Base-by-base conservation (phyloP, 2,329 filamentous ascomycete species). In the Trichoderma koningii region DNA sequence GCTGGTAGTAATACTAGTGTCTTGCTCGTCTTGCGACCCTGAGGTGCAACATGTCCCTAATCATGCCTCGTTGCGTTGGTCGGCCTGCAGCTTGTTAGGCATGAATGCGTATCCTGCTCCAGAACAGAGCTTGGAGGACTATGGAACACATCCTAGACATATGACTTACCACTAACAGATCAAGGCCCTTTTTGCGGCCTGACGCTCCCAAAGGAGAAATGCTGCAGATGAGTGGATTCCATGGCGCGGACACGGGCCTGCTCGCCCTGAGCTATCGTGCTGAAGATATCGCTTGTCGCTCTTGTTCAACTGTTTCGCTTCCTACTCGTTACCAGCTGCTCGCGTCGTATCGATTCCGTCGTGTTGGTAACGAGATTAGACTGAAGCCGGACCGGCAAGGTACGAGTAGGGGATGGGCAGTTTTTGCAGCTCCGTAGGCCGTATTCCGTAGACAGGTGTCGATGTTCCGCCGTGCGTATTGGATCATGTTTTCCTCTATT, bases 41-140 rank as follows among this genome's bases (percentile, higher is more conserved):
- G 14, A 45, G 51, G 48, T 34, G 21, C 38, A 45, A 19, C 56
- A 42, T n/a, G 38, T 19, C 23, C 23, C 56, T 41, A 50, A 23
- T 30, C 57, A 26, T 53, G 41, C 23, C 57, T 44, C 44, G 15
- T 9, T 52, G 47, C 48, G 38, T 52, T 45, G 56, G 47, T 21
- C 59, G 12, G 47, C 48, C 48, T 53, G 59, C 59, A 45, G 59
- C 59, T 26, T 62, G 59, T 62, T 62, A 62, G 59, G 59, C 59
- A 62, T 34, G 59, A 62, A 62, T 53, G 48, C 59, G 48, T 62
- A 17, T 53, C 10, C 42, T 45, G 23, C 30, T 38, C 56, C 45
- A 28, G 56, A 38, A 41, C 21, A 21, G 47, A 51, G 56, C 34
- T 26, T 38, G 55, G 44, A 50, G 44, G 17, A 42, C 45, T 26